phyloP scores from a whole-genome alignment of 2,329 filamentous ascomycete genomes.

The Microsporum canis region DNA sequence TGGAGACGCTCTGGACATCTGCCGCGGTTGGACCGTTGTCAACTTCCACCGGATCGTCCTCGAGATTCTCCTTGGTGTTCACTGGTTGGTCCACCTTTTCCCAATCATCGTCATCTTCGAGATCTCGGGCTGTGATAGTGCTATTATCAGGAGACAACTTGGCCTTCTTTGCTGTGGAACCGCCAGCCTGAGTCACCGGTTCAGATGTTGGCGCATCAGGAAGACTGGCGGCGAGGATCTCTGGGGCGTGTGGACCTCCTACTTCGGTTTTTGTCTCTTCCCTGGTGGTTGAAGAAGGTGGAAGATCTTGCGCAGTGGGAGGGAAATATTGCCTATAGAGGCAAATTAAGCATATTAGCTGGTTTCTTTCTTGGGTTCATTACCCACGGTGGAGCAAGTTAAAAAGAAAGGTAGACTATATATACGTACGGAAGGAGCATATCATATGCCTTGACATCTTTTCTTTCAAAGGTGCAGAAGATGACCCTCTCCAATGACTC shows the following conservation, averaged over 20 bases:
- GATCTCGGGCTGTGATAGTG: conserved; percentile 11
- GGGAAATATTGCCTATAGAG: conserved; percentile 39
- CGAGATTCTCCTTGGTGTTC: conserved; percentile 19
- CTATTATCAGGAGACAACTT: conserved; percentile 1
- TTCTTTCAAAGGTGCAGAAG: conserved; percentile 72
- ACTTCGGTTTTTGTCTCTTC: neutral
- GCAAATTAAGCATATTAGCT: neutral
- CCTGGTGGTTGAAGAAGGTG: neutral
- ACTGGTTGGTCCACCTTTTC: conserved; percentile 27
- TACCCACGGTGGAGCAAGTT: neutral
- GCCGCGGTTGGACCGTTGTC: conserved; percentile 21
- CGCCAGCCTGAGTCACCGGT: conserved; percentile 30
- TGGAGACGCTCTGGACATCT: conserved; percentile 28
- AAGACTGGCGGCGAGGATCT: conserved; percentile 32
- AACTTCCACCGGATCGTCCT: conserved; percentile 27
- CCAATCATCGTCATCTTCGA: conserved; percentile 30
- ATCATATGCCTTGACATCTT: conserved; percentile 66
- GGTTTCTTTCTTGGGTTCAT: neutral
- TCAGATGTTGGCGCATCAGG: conserved; percentile 40
- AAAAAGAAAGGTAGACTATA: neutral
- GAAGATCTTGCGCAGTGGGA: conserved; percentile 23
- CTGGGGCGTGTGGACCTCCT: conserved; percentile 15
- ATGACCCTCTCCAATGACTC: conserved; percentile 57
- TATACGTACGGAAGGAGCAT: conserved; percentile 58
- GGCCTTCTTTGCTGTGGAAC: conserved; percentile 1